phyloP scores from a whole-genome alignment of 164 flowering plant genomes.

The Nymphaea colorata region DNA sequence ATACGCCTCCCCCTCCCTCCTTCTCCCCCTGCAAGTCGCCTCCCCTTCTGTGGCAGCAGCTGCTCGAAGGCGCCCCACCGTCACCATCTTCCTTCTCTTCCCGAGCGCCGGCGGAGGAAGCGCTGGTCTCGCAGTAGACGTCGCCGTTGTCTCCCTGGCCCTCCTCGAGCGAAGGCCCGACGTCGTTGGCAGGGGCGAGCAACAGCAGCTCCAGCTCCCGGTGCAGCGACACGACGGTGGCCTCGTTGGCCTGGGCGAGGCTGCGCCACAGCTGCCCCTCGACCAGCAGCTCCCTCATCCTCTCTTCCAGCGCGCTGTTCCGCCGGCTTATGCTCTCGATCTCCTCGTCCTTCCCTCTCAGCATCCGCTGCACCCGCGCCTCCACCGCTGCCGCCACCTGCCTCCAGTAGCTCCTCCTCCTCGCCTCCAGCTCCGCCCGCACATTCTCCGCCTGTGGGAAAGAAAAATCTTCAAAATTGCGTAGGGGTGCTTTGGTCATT shows the following conservation, averaged over 20 bases:
- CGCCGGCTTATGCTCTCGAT: constrained; percentile 2
- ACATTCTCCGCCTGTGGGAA: constrained; percentile 9
- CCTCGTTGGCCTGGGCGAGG: constrained; percentile 12
- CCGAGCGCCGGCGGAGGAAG: neutral
- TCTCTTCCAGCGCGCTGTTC: constrained; percentile 10
- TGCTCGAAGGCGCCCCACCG: neutral
- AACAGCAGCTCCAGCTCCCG: constrained; percentile 10
- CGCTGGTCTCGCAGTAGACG: neutral
- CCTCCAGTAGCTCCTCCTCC: constrained; percentile 4
- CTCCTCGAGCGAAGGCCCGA: neutral
- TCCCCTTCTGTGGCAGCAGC: neutral
- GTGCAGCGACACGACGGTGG: constrained; percentile 4
- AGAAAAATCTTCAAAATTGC: neutral
- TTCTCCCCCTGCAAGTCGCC: neutral
- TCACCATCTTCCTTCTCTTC: neutral
- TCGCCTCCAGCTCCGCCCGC: constrained; percentile 8
- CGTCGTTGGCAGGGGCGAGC: neutral
- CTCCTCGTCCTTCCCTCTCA: constrained; percentile 10
- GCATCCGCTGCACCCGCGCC: neutral
- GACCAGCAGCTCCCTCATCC: constrained; percentile 2
- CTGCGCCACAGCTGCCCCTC: constrained; percentile 11
- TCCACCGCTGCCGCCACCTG: constrained; percentile 5
- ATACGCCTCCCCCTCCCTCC: neutral
- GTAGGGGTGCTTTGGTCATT: no score
- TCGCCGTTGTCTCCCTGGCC: neutral